Base-by-base conservation (phyloP, 129 eudicot species). In the Gnaphalium uliginosum region DNA sequence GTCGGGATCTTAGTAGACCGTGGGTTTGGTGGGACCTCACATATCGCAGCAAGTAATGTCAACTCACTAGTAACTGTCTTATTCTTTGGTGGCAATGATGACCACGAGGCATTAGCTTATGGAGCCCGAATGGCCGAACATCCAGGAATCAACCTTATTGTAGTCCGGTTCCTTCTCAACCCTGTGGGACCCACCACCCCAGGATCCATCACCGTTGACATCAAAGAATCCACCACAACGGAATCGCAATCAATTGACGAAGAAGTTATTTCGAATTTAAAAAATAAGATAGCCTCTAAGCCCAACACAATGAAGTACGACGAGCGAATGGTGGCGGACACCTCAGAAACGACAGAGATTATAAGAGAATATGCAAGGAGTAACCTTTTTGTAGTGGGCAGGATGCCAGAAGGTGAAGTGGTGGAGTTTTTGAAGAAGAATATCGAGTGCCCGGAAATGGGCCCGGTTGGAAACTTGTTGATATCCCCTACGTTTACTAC, bases 11-110 rank as follows among this genome's bases (percentile, higher is more conserved):
- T 91, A 48, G 86, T 91, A 2, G 97, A 88, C 69, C 88, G 95
- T 0, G 97, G 97, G 26, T 90, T 91, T 5, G 97, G 97, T 29
- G 95, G 97, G 24, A 63, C 76, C 3, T 64, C 95, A 0, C 95
- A 91, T 50, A 79, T 91, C 9, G 78, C 95, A 0, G 95, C 97
- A 0, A 88, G 97, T 77, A 88, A 78, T 15, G 97, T 91, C 1
- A 62, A 83, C 62, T 86, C 84, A 0, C 72, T 78, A 21, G 76
- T 86, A 10, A 86, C 87, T 0, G 86, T 77, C 15, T 78, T 88
- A 64, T 90, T 88, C 86, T 88, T 90, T n/a, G 94, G 94, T 4
- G 97, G 97, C 15, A 80, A 58, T 5, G 94, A 88, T 18, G 94
- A 91, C 60, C 89, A 80, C 2, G 94, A 90, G 70, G 96, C 96